Evolutionary conservation across 176 grass and related monocot species (phyloP), one percentile per base, ranked within the genome.

Genomic region (Rhynchospora pubera): DNA sequence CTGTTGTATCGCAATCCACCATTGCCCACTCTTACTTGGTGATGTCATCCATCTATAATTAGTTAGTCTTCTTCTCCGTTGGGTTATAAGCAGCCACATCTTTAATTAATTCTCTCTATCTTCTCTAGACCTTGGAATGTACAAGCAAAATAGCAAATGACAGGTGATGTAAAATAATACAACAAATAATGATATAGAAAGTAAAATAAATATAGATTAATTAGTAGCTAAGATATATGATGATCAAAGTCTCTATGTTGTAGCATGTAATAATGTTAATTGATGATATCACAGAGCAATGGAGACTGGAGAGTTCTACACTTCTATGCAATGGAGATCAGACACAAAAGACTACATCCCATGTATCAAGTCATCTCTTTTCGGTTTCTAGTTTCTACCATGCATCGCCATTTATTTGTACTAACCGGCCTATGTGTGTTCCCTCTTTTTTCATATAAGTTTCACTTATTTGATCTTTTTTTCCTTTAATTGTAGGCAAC

Each of bases 401-500:
- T 55, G 47, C 23, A 51, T 50, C 45, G 22, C 21, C 22, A 53
- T 52, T 16, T 8, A 76, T 26, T 53, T 55, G 23, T 28, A 21
- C 23, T 28, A 30, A 55, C 47, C 47, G 47, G 48, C 47, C 71
- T 55, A 53, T 26, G 19, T 26, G 19, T 52, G 48, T 55, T 55
- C 53, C 48, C 22, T 53, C 48, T 22, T 16, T 76, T 68, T 55
- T 76, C 19, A 52, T 52, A 28, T 11, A 74, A 74, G 46, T 52
- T 74, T 0, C 10, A 5, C 11, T 74, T 24, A 74, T 74, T 74
- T 18, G 45, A 11, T 23, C 50, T 3, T 51, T 24, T 10, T 62
- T 72, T 84, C 21, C 86, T 60, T 57, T n/a, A 63, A 79, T 59
- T 64, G 53, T 59, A 71, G 62, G 15, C 82, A 71, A 62, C 86